Evolutionary conservation across 2,329 filamentous ascomycete genomes (phyloP).

Genomic region (Penicillium sp.): DNA sequence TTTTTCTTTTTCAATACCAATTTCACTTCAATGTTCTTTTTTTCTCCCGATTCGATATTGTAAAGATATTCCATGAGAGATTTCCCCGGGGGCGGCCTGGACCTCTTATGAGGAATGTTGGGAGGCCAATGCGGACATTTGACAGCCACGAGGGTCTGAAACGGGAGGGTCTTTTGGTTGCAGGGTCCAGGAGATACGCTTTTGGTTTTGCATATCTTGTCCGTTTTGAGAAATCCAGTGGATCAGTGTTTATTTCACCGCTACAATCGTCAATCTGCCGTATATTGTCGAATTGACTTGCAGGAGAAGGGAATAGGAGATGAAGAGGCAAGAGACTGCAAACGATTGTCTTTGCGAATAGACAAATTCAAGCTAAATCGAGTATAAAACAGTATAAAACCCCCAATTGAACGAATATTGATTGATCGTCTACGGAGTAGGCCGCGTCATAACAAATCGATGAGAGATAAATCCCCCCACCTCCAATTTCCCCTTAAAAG

Average conservation of each 20-base stretch:
- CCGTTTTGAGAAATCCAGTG: not conserved
- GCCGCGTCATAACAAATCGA: conserved; percentile 11
- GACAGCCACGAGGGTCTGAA: not conserved
- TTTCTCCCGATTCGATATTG: not conserved
- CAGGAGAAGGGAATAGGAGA: too few species aligned
- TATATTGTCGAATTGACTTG: too few species aligned
- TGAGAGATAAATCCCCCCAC: conserved; percentile 3
- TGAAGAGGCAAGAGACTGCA: too few species aligned
- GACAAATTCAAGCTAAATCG: too few species aligned
- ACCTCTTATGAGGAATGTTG: not conserved
- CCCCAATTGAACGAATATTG: not conserved
- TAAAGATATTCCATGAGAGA: not conserved
- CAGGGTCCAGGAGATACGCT: not conserved
- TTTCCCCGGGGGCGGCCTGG: not conserved
- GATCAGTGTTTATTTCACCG: not conserved
- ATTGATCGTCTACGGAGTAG: not conserved
- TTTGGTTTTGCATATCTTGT: not conserved
- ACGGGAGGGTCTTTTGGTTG: not conserved
- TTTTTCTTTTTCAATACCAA: conserved; percentile 13
- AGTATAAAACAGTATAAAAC: not conserved
- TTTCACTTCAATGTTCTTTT: conserved; percentile 3
- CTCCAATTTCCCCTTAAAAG: conserved; percentile 17
- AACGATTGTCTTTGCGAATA: too few species aligned
- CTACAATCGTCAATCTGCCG: too few species aligned
- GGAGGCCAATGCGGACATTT: not conserved